A percentile compares a stretch with the other conserved stretches of the same genome.
Evolutionary conservation across 169 alveolate species (phyloP).

Genomic region (Eimeria brunetti): DNA sequence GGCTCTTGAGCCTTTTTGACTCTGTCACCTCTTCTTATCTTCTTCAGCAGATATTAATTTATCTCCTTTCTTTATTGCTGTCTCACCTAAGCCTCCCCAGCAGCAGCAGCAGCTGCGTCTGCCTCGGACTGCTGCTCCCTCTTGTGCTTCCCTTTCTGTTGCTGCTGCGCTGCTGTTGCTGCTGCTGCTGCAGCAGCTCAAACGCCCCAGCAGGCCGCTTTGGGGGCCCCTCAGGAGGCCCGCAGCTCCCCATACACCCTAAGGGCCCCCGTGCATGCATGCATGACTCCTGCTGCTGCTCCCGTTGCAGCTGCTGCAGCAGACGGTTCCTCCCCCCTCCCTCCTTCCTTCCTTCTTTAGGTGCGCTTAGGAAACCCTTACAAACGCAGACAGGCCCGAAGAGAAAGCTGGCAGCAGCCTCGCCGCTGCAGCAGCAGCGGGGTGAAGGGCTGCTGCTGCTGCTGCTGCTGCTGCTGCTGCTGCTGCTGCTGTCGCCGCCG

Average conservation of each 20-base stretch:
- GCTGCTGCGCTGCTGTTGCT: not conserved
- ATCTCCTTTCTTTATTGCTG: not conserved
- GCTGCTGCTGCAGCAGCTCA: not conserved
- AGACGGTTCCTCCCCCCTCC: not conserved
- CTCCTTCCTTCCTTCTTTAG: not conserved
- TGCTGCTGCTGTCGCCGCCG: too few species aligned
- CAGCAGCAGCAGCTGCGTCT: not conserved
- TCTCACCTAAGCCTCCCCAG: not conserved
- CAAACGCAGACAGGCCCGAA: not conserved
- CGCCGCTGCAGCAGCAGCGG: too few species aligned
- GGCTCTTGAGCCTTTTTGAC: not conserved
- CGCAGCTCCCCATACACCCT: not conserved
- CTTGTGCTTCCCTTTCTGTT: not conserved
- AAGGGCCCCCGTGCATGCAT: not conserved
- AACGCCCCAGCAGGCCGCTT: not conserved
- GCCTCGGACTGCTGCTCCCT: not conserved
- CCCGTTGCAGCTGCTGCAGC: not conserved
- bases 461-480: too few species aligned
- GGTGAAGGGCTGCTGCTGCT: not conserved
- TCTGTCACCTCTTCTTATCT: not conserved
- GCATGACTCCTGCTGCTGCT: too few species aligned
- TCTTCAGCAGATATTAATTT: not conserved
- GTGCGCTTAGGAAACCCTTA: not conserved
- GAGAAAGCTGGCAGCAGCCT: not conserved
- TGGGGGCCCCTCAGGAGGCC: constrained; percentile 20